Conservation (phyloP, 179 eudicot genomes). For the Vitellaria paradoxa region DNA sequence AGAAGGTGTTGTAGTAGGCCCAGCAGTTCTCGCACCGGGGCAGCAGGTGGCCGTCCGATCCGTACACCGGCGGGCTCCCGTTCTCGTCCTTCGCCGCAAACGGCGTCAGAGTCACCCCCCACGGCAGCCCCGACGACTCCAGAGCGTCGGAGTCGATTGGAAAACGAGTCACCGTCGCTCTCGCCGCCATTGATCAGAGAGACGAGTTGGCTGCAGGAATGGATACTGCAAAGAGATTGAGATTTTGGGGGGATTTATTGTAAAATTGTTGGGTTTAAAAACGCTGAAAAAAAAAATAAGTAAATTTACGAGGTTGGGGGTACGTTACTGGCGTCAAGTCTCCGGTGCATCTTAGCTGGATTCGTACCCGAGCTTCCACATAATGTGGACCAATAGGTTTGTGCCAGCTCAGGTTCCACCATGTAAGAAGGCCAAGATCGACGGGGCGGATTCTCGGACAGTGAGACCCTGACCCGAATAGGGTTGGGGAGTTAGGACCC, state of each 20-base stretch:
- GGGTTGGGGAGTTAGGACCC: too few species aligned
- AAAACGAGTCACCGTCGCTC: constrained; percentile 66
- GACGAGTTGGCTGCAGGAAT: neutral
- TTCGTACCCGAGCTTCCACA: neutral
- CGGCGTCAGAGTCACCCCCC: constrained; percentile 87
- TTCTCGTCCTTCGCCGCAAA: constrained; percentile 72
- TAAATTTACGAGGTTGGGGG: neutral
- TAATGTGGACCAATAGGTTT: neutral
- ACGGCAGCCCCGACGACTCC: constrained; percentile 76
- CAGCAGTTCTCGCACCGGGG: constrained; percentile 98
- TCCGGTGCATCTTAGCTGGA: neutral
- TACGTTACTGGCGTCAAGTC: neutral
- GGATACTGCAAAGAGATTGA: neutral
- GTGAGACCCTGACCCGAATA: too few species aligned
- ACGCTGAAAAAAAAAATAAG: neutral
- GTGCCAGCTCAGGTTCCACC: neutral
- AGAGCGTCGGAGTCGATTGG: constrained; percentile 62
- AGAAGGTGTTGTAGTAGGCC: constrained; percentile 91
- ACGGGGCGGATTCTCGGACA: too few species aligned
- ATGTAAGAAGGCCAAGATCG: neutral
- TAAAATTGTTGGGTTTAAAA: neutral
- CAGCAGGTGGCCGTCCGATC: constrained; percentile 67
- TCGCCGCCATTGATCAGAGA: constrained; percentile 56
- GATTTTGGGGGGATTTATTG: constrained; percentile 4
- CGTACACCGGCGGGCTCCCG: constrained; percentile 66